Conservation (phyloP, 345 rosid species). For the Populus euphratica region DNA sequence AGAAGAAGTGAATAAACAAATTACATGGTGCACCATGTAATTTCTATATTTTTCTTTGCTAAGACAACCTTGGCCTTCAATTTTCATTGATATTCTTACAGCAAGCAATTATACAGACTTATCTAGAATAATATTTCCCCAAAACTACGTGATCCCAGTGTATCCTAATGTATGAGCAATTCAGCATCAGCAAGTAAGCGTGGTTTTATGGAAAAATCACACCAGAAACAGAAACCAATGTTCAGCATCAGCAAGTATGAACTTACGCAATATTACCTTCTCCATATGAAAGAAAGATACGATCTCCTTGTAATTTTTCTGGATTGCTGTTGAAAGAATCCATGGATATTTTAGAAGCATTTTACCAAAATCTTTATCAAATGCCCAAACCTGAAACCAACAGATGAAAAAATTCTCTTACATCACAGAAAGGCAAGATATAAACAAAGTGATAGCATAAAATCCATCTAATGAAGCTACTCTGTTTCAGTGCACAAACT, state of each 20-base stretch:
- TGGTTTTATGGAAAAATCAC: not conserved
- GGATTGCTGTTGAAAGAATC: conserved; percentile 67
- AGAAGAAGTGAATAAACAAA: not conserved
- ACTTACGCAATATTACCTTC: conserved; percentile 40
- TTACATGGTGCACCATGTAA: not conserved
- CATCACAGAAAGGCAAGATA: conserved; percentile 18
- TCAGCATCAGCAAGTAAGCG: not conserved
- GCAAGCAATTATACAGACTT: not conserved
- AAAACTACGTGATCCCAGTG: not conserved
- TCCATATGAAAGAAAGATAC: conserved; percentile 46
- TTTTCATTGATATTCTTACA: not conserved
- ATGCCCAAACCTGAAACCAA: conserved; percentile 43
- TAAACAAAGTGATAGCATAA: not conserved
- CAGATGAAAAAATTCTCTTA: conserved; percentile 12
- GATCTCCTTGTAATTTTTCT: conserved; percentile 50
- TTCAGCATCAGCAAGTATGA: not conserved
- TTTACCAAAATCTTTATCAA: conserved; percentile 47
- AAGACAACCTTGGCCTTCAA: not conserved
- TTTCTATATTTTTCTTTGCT: not conserved
- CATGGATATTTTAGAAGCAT: conserved; percentile 76
- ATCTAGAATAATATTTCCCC: not conserved
- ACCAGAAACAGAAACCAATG: not conserved
- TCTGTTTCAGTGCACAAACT: not conserved
- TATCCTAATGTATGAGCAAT: not conserved
- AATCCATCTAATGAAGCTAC: not conserved